Percentiles rank a stretch among this genome's conserved stretches.
Evolutionary conservation across 208 protist genomes (phyloP).

Genomic region (Wallacemonas sp.): DNA sequence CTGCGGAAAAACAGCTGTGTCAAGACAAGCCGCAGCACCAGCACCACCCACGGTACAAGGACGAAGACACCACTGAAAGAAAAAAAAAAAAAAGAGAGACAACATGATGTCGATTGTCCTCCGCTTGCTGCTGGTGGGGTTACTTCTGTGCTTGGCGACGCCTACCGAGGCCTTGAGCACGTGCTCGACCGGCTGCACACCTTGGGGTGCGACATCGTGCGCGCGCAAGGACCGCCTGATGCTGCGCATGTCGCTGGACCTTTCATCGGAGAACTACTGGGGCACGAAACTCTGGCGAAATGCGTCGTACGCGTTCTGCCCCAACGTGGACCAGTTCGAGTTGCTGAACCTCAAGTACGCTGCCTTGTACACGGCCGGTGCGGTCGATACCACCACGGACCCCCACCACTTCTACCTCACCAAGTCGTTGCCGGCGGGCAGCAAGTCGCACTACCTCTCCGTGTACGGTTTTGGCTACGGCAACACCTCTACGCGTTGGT

Average conservation of each 20-base stretch:
- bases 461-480: conserved; percentile 82
- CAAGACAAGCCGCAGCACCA: neutral
- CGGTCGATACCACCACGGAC: conserved; percentile 2
- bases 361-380: conserved; percentile 34
- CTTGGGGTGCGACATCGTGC: conserved; percentile 44
- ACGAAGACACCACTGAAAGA: neutral
- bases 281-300: conserved; percentile 1
- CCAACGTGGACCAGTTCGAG: conserved; percentile 66
- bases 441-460: conserved; percentile 52
- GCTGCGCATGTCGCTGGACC: conserved; percentile 75
- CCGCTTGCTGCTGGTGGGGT: neutral
- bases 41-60: neutral
- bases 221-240: conserved; percentile 45
- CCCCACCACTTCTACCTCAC: conserved; percentile 17
- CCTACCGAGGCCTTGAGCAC: neutral
- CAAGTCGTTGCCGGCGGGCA: neutral
- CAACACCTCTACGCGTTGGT: conserved; percentile 24
- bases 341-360: conserved; percentile 51
- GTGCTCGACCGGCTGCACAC: conserved; percentile 27
- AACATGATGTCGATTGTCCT: neutral
- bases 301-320: conserved; percentile 76
- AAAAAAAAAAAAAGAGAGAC: neutral
- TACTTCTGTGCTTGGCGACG: neutral
- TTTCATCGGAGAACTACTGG: conserved; percentile 46
- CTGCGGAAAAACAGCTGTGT: too few relatives aligned